Evolutionary conservation across 2,329 filamentous ascomycete species (phyloP).

Genomic region (Scedosporium minutisporum): DNA sequence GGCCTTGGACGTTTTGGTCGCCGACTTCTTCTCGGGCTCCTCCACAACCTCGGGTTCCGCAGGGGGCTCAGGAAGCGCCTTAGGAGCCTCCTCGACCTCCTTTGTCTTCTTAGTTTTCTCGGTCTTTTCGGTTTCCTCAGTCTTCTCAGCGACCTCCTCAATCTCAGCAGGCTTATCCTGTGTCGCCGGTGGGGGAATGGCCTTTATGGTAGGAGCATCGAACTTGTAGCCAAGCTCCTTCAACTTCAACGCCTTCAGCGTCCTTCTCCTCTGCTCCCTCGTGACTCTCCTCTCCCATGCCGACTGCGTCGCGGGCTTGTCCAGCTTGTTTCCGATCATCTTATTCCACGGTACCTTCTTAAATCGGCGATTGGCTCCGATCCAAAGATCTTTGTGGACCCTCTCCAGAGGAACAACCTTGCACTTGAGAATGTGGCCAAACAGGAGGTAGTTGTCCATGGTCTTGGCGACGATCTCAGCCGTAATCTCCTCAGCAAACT

Average conservation of each 20-base stretch:
- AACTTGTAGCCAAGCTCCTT: slow-evolving; percentile 79
- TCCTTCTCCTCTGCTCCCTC: slow-evolving; percentile 62
- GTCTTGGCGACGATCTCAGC: slow-evolving; percentile 88
- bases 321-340: slow-evolving; percentile 67
- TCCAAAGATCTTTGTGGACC: slow-evolving; percentile 74
- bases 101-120: slow-evolving; percentile 22
- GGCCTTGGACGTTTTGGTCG: slow-evolving; percentile 15
- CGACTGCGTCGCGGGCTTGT: slow-evolving; percentile 61
- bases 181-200: slow-evolving; percentile 27
- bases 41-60: slow-evolving; percentile 14
- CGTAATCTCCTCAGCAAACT: slow-evolving; percentile 69
- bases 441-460: slow-evolving; percentile 96
- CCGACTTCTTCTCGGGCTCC: slow-evolving; percentile 16
- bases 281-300: slow-evolving; percentile 70
- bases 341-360: slow-evolving; percentile 82
- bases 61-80: slow-evolving; percentile 18
- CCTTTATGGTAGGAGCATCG: slow-evolving; percentile 62
- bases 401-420: slow-evolving; percentile 67
- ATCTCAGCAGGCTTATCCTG: slow-evolving; percentile 24
- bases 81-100: slow-evolving; percentile 23
- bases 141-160: slow-evolving; percentile 21
- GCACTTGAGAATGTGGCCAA: slow-evolving; percentile 87
- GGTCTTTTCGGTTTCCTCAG: slow-evolving; percentile 23
- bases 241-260: slow-evolving; percentile 61
- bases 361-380: slow-evolving; percentile 82